phyloP scores from a whole-genome alignment of 768 basidiomycete species.

The Ephemerocybe angulata region DNA sequence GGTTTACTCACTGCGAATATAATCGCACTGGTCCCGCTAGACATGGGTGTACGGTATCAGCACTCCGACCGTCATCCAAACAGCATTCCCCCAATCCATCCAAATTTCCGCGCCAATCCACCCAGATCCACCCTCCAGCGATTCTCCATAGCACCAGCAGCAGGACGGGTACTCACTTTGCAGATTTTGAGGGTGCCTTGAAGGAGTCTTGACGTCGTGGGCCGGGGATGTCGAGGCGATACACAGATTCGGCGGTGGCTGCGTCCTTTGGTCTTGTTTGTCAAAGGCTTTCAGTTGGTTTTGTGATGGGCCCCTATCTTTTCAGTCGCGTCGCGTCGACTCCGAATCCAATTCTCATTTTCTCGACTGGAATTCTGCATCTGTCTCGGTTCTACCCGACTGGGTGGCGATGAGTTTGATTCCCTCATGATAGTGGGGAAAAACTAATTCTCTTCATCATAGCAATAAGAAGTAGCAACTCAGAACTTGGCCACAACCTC shows the following conservation, averaged over 20 bases:
- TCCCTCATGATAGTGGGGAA: no score
- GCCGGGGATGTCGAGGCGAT: slow-evolving; percentile 6
- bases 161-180: slow-evolving; percentile 34
- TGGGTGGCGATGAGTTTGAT: no score
- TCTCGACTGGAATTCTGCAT: no score
- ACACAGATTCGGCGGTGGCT: slow-evolving; percentile 1
- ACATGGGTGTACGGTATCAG: slow-evolving; percentile 17
- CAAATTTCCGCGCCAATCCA: slow-evolving; percentile 26
- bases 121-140: slow-evolving; percentile 19
- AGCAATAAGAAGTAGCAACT: no score
- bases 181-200: slow-evolving; percentile 37
- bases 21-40: slow-evolving; percentile 41
- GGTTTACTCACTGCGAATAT: slow-evolving; percentile 39
- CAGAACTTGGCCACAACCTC: no score
- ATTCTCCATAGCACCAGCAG: slow-evolving; percentile 16
- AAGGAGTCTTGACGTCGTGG: slow-evolving; percentile 40
- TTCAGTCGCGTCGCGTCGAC: not conserved
- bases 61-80: slow-evolving; percentile 31
- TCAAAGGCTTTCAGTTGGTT: not conserved
- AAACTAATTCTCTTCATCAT: no score
- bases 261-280: slow-evolving; percentile 5
- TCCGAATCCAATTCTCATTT: no score
- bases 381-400: no score
- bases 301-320: not conserved
- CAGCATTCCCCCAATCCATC: slow-evolving; percentile 34